These are phyloP conservation scores for Daedaleopsis nitida DNA, from an alignment of 768 basidiomycete genomes.

Conservation along the genomic window DNA sequence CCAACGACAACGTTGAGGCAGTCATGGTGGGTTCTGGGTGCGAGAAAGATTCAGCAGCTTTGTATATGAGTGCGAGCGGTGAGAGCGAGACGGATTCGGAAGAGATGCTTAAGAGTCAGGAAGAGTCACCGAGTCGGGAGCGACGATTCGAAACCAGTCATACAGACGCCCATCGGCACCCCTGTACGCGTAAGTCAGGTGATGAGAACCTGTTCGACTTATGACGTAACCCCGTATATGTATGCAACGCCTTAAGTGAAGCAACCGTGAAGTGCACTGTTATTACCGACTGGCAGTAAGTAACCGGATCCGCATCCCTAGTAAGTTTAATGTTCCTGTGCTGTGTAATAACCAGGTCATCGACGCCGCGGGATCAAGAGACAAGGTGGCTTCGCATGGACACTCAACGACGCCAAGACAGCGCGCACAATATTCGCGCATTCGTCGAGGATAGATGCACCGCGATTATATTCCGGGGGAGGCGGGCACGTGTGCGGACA, in stretches of 20 bases:
- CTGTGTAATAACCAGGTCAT: no score
- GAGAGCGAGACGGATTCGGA: not conserved
- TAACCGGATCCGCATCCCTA: no score
- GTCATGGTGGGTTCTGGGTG: constrained; percentile 1
- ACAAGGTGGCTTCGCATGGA: not conserved
- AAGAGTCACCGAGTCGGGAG: not conserved
- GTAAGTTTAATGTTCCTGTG: no score
- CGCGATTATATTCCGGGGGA: not conserved
- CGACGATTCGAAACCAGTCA: not conserved
- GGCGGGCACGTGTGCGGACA: not conserved
- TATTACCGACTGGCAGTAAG: no score
- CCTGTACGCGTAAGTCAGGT: constrained; percentile 8
- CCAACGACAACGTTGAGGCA: constrained; percentile 12
- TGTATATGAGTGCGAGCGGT: not conserved
- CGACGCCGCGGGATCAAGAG: not conserved
- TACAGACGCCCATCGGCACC: not conserved
- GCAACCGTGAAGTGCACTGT: no score
- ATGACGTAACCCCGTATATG: no score
- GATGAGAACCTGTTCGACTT: not conserved
- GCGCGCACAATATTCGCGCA: constrained; percentile 1
- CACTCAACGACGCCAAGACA: not conserved
- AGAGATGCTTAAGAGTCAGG: not conserved
- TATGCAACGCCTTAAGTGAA: no score
- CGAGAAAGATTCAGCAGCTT: not conserved
- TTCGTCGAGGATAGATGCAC: not conserved